Evolutionary conservation across 306 rosid genomes (phyloP).

Genomic region (Vigna hirtella): DNA sequence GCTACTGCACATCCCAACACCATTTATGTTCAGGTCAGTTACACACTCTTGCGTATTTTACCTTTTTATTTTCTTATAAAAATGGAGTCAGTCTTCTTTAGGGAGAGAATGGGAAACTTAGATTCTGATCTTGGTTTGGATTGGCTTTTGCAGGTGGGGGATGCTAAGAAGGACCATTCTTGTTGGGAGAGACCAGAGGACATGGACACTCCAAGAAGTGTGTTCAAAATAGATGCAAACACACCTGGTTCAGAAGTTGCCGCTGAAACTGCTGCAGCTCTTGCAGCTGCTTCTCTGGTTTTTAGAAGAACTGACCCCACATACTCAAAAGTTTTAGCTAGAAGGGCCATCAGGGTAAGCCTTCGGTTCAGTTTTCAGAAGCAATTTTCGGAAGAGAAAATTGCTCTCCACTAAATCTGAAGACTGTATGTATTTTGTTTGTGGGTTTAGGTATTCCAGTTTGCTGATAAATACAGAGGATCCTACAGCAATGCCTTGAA

Average conservation of each 20-base stretch:
- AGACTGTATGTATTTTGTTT: background rate
- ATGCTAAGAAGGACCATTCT: slow-evolving; percentile 84
- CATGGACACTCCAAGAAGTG: slow-evolving; percentile 94
- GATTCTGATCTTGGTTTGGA: slow-evolving; percentile 3
- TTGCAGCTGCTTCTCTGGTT: slow-evolving; percentile 94
- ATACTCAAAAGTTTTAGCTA: slow-evolving; percentile 69
- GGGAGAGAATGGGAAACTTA: background rate
- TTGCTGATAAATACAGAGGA: slow-evolving; percentile 93
- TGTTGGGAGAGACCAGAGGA: slow-evolving; percentile 99
- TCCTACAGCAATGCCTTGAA: slow-evolving; percentile 76
- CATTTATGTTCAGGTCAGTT: slow-evolving; percentile 82
- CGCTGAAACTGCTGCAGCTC: slow-evolving; percentile 97
- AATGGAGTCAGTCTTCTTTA: background rate
- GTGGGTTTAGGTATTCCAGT: slow-evolving; percentile 75
- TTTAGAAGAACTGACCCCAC: slow-evolving; percentile 80
- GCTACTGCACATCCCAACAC: slow-evolving; percentile 83
- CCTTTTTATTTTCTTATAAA: background rate
- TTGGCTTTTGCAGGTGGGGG: slow-evolving; percentile 70
- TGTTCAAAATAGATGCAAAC: slow-evolving; percentile 71
- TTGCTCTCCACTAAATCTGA: background rate
- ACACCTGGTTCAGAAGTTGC: slow-evolving; percentile 95
- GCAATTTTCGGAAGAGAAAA: background rate
- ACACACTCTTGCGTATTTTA: background rate
- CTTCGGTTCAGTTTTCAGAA: background rate
- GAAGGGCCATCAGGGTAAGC: slow-evolving; percentile 75